Percentiles rank a stretch among this genome's conserved stretches.
These are phyloP conservation scores for Dothideomycetidae sp. DNA, from an alignment of 2,329 filamentous ascomycete species.

Conservation along the genomic window DNA sequence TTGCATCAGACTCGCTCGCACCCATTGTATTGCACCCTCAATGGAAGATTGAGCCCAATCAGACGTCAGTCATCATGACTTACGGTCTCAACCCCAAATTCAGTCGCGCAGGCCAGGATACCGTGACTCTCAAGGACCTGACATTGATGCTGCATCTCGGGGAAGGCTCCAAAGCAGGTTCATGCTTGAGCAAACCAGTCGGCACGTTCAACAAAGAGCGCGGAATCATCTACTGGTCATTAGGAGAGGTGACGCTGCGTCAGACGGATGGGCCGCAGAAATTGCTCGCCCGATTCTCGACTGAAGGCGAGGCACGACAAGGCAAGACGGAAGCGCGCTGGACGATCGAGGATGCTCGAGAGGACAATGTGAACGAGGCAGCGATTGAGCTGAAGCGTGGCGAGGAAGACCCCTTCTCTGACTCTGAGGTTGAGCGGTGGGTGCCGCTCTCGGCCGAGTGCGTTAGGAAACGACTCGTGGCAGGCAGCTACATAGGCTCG, in stretches of 20 bases:
- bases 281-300: constrained; percentile 69
- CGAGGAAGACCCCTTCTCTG: constrained; percentile 23
- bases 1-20: constrained; percentile 43
- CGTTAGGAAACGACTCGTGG: constrained; percentile 10
- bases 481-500: constrained; percentile 9
- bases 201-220: constrained; percentile 70
- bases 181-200: constrained; percentile 62
- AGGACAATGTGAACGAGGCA: constrained; percentile 46
- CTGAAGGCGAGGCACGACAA: constrained; percentile 54
- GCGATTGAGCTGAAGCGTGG: constrained; percentile 43
- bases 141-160: constrained; percentile 59
- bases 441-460: constrained; percentile 6
- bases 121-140: constrained; percentile 56
- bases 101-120: constrained; percentile 26
- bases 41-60: constrained; percentile 74
- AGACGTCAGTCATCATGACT: constrained; percentile 72
- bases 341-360: constrained; percentile 46
- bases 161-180: constrained; percentile 44
- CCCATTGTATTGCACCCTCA: constrained; percentile 59
- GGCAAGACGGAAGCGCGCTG: constrained; percentile 73
- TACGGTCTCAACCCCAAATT: constrained; percentile 72
- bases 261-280: constrained; percentile 49
- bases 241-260: constrained; percentile 56
- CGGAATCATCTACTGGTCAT: constrained; percentile 64
- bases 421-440: constrained; percentile 8